Percentiles rank a stretch among this genome's conserved stretches.
Evolutionary conservation across 495 filamentous ascomycete species (phyloP).

Genomic region (Annulohypoxylon nitens): DNA sequence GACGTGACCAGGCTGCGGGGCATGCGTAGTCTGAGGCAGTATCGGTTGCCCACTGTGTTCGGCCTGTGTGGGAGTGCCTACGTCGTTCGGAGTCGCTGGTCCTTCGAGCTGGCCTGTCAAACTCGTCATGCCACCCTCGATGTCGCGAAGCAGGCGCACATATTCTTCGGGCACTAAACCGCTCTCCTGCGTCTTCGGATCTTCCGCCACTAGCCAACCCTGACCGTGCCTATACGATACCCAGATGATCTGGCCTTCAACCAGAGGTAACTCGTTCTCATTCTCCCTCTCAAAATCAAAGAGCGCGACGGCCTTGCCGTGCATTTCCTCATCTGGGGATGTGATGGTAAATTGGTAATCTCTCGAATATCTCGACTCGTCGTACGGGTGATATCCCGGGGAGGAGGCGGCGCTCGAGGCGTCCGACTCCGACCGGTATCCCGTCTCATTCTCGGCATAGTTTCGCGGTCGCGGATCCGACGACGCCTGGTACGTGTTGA

Average conservation of each 20-base stretch:
- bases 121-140: slow-evolving; percentile 75
- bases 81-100: slow-evolving; percentile 62
- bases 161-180: slow-evolving; percentile 97
- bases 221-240: slow-evolving; percentile 96
- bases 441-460: slow-evolving; percentile 67
- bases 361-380: slow-evolving; percentile 80
- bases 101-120: slow-evolving; percentile 60
- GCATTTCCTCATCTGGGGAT: slow-evolving; percentile 96
- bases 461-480: slow-evolving; percentile 63
- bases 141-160: slow-evolving; percentile 91
- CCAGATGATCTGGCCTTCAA: slow-evolving; percentile 96
- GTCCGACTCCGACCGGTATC: slow-evolving; percentile 71
- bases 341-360: slow-evolving; percentile 97
- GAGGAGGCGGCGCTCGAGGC: slow-evolving; percentile 69
- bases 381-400: slow-evolving; percentile 61
- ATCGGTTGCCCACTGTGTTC: slow-evolving; percentile 57
- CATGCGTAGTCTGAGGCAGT: slow-evolving; percentile 27
- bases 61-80: slow-evolving; percentile 68
- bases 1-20: slow-evolving; percentile 54
- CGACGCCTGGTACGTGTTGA: slow-evolving; percentile 56
- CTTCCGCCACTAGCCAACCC: slow-evolving; percentile 96
- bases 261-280: slow-evolving; percentile 92
- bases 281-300: slow-evolving; percentile 97
- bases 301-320: slow-evolving; percentile 93
- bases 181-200: slow-evolving; percentile 86